Base-by-base conservation (phyloP, 2,329 filamentous ascomycete genomes). In the Diplocarpon mali region DNA sequence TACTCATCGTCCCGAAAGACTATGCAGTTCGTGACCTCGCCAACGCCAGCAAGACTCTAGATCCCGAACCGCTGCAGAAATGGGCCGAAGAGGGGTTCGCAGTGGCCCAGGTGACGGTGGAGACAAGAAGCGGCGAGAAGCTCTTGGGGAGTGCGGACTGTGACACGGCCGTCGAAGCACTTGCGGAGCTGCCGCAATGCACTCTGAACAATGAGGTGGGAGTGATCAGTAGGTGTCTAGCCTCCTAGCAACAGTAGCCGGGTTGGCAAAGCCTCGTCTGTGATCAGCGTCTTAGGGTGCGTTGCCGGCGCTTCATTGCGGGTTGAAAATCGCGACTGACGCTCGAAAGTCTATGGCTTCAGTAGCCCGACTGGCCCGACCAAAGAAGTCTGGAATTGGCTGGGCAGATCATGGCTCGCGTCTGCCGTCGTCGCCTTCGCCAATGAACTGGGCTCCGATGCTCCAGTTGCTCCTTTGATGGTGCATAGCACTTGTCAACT, bases 21-120 rank as follows among this genome's bases (percentile, higher is more conserved):
- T 40, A 51, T 38, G 20, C 42, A 37, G 27, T 41, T 39, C 2
- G 31, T 48, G 13, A 49, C 49, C 37, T 57, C n/a, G 27, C 7
- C 15, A 30, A 32, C 15, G 12, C 14, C 11, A 46, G 35, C 10
- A 46, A 49, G 32, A 49, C 43, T n/a, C 38, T 55, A 2, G 53
- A 55, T 48, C 53, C 53, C 8, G 51, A 50, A n/a, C 62, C 62
- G 5, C 38, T 58, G 32, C 56, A 59, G 36, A 65, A 65, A 55
- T 65, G 62, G 62, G 63, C 63, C 7, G 62, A 64, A 39, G 62
- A 65, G 42, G 61, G 62, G 3, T 65, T 60, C 46, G 53, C 59
- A 1, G 60, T 62, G 7, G 58, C 64, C 20, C 45, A 49, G 38
- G 45, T 50, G 2, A 48, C 41, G 13, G 24, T 38, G 2, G 28